These are phyloP conservation scores for Trichosporon coremiiforme DNA, from an alignment of 1,284 basidiomycete species.

Conservation along the genomic window DNA sequence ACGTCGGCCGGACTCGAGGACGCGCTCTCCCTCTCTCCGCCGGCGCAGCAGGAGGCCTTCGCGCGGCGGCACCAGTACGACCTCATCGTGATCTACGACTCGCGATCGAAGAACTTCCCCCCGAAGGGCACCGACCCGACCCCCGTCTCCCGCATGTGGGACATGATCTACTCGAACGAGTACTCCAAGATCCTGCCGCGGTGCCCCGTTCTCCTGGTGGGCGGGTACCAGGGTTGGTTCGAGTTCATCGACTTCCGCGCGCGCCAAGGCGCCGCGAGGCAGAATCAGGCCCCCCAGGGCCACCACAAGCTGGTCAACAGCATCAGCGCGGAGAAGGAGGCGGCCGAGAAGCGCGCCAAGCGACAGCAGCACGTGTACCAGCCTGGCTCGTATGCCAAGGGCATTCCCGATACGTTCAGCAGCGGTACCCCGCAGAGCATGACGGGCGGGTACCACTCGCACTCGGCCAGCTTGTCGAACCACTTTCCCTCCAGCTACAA, in stretches of 20 bases:
- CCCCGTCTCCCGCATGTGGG: constrained; percentile 65
- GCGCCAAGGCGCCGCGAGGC: not conserved
- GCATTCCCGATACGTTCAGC: constrained; percentile 48
- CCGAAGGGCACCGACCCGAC: constrained; percentile 57
- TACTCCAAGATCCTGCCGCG: constrained; percentile 73
- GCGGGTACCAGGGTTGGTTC: constrained; percentile 83
- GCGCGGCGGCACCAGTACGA: constrained; percentile 82
- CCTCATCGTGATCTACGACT: constrained; percentile 83
- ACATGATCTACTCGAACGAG: constrained; percentile 71
- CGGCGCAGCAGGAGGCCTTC: constrained; percentile 72
- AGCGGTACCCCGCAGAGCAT: constrained; percentile 49
- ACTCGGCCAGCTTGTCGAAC: constrained; percentile 33
- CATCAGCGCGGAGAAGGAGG: not conserved
- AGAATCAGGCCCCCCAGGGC: not conserved
- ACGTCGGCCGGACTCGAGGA: constrained; percentile 69
- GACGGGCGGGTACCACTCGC: constrained; percentile 39
- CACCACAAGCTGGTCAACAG: constrained; percentile 25
- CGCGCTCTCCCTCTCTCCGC: constrained; percentile 71
- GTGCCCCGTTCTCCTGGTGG: constrained; percentile 79
- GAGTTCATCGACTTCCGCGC: constrained; percentile 59
- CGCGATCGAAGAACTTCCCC: constrained; percentile 65
- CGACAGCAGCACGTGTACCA: constrained; percentile 49
- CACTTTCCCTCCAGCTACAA: constrained; percentile 11
- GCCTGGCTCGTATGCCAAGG: constrained; percentile 47
- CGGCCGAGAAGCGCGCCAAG: constrained; percentile 25